Base-by-base conservation (phyloP, 768 basidiomycete genomes). In the Gloeopeniophorella convolvens region DNA sequence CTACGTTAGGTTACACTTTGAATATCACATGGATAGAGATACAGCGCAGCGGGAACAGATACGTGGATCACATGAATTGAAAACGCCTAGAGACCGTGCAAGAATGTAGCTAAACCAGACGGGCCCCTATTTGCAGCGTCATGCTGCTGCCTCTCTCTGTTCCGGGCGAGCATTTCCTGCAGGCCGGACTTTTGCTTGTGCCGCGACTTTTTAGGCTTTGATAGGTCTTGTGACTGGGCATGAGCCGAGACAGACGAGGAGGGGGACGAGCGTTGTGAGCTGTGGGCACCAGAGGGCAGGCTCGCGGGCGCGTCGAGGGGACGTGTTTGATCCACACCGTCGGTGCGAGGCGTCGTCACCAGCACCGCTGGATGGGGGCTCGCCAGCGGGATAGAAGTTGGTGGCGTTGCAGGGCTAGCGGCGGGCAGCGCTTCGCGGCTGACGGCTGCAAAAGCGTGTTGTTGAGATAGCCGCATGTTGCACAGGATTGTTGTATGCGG, bases 111-210 rank as follows among this genome's bases (percentile, higher is more conserved):
- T 16, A 54, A 36, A 10, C 43, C 50, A 12, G 50, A 36, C 7
- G 47, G 11, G 11, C 39, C 40, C 33, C 45, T 48, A 28, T 47
- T 43, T 11, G 35, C n/a, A 9, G 36, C 48, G 65, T 72, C 70
- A 57, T 68, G 70, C 42, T 69, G 68, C 61, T 76, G 70, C 58
- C 74, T 70, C 55, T 81, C 70, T 40, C 74, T 77, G 54, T 82
- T 84, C 33, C 77, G 75, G 23, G 74, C 73, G 28, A 89, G 69
- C 70, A 89, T 74, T 35, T 79, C 74, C 62, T 80, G 83, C 34
- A 89, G 61, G 9, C 73, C 73, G 1, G 73, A 64, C 57, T 74
- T 77, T 63, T 79, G 79, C 65, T 83, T 84, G 10, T 69, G 62
- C 9, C 72, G 71, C 7, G 60, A 50, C 26, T 54, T 60, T 32